These are phyloP conservation scores for Austropuccinia psidii DNA, from an alignment of 1,284 basidiomycete species.

Conservation along the genomic window DNA sequence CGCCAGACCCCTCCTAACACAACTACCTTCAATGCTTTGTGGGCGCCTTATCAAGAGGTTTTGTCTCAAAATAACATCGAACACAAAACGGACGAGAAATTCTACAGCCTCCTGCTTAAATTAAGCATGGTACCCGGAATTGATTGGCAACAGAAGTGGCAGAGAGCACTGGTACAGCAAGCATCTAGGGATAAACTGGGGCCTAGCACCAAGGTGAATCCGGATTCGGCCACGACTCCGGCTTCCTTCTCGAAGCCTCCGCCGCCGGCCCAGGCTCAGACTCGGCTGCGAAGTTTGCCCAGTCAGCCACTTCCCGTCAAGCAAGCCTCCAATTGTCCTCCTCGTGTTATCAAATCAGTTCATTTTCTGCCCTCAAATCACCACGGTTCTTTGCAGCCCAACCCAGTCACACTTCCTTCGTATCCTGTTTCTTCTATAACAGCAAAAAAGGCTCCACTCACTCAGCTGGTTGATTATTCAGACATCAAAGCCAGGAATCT, in stretches of 20 bases:
- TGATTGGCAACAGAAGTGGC: slow-evolving; percentile 36
- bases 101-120: slow-evolving; percentile 26
- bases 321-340: not conserved
- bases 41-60: slow-evolving; percentile 12
- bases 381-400: too few species aligned
- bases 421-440: too few species aligned
- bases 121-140: slow-evolving; percentile 28
- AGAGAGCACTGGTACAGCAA: not conserved
- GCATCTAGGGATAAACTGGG: not conserved
- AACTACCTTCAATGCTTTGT: slow-evolving; percentile 27
- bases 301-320: too few species aligned
- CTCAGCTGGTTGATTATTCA: not conserved
- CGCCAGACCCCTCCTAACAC: slow-evolving; percentile 20
- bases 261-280: too few species aligned
- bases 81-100: slow-evolving; percentile 26
- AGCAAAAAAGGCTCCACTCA: too few species aligned
- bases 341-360: slow-evolving; percentile 5
- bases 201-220: not conserved
- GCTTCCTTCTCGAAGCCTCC: not conserved
- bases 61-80: slow-evolving; percentile 16
- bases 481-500: slow-evolving; percentile 14
- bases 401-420: too few species aligned
- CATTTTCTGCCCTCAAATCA: slow-evolving; percentile 17
- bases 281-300: too few species aligned
- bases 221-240: not conserved